phyloP scores from a whole-genome alignment of 148 eudicot genomes.

The Euryodendron excelsum region DNA sequence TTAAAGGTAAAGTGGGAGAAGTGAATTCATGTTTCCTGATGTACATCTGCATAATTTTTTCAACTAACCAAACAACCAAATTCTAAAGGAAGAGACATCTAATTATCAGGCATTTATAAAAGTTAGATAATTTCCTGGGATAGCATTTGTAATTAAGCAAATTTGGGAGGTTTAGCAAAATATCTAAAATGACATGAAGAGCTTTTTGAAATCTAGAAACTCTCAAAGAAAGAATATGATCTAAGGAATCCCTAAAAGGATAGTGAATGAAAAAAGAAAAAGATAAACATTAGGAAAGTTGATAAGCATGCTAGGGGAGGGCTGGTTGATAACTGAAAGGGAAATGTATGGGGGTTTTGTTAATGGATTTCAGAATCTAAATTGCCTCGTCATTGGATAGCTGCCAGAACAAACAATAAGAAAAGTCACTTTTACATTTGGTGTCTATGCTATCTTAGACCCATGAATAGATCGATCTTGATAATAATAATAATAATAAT shows the following conservation, averaged over 20 bases:
- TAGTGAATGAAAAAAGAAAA: neutral
- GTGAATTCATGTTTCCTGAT: no score
- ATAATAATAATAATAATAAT: no score
- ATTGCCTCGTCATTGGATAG: neutral
- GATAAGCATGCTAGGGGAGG: neutral
- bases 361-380: constrained; percentile 4
- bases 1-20: no score
- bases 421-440: neutral
- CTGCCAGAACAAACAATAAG: neutral
- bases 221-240: neutral
- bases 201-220: neutral
- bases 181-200: constrained; percentile 1
- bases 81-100: neutral
- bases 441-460: constrained; percentile 10
- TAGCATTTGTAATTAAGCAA: neutral
- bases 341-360: constrained; percentile 1
- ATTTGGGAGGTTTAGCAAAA: neutral
- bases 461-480: neutral
- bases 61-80: no score
- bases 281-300: constrained; percentile 1
- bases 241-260: constrained; percentile 1
- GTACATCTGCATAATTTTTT: no score
- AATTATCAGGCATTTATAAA: neutral
- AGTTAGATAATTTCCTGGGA: neutral
- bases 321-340: neutral